Conservation (phyloP, 129 eudicot genomes). For the Mikania micrantha region DNA sequence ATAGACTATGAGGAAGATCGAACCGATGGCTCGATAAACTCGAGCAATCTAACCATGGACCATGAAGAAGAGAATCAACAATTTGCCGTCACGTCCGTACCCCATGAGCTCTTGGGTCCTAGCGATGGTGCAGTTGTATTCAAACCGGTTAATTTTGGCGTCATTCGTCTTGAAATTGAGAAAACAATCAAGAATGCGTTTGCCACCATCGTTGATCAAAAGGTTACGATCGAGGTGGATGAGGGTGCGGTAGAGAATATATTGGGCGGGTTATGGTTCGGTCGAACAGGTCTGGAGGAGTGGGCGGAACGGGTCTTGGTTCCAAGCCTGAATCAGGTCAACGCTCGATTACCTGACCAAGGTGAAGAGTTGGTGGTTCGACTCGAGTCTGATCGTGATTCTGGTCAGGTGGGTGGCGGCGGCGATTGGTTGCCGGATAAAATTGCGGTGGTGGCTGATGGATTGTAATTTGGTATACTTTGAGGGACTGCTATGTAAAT, state of each 20-base stretch:
- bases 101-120: slow-evolving; percentile 50
- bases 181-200: slow-evolving; percentile 49
- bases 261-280: slow-evolving; percentile 71
- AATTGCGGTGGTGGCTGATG: slow-evolving; percentile 47
- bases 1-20: slow-evolving; percentile 57
- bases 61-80: slow-evolving; percentile 55
- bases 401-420: slow-evolving; percentile 22
- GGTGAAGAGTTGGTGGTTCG: slow-evolving; percentile 35
- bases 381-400: slow-evolving; percentile 40
- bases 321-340: slow-evolving; percentile 47
- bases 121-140: slow-evolving; percentile 74
- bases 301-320: slow-evolving; percentile 55
- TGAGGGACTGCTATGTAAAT: slow-evolving; percentile 20
- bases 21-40: slow-evolving; percentile 62
- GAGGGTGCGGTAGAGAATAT: slow-evolving; percentile 56
- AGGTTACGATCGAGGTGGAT: slow-evolving; percentile 43
- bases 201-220: slow-evolving; percentile 35
- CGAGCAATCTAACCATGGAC: slow-evolving; percentile 76
- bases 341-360: neutral
- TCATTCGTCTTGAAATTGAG: slow-evolving; percentile 50
- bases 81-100: slow-evolving; percentile 44
- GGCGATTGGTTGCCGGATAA: slow-evolving; percentile 69
- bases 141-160: slow-evolving; percentile 52
- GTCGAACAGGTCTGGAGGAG: slow-evolving; percentile 45
- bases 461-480: slow-evolving; percentile 19